A percentile compares a stretch with the other conserved stretches of the same genome.
Conservation (phyloP, 352 stramenopile species). For the Chrysophaeum taylorii region DNA sequence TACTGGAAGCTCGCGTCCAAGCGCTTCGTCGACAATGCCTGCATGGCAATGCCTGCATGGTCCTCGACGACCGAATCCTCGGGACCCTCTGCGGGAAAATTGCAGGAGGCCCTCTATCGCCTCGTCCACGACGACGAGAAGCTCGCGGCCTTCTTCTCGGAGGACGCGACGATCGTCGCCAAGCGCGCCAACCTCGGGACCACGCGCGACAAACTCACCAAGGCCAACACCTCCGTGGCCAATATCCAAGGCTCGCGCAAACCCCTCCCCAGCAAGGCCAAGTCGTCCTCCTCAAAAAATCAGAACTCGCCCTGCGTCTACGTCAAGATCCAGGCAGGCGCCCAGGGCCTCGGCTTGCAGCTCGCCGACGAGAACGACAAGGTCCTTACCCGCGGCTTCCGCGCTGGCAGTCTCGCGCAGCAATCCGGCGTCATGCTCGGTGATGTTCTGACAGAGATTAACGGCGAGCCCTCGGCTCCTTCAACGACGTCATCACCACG, state of each 20-base stretch:
- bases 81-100: slow-evolving; percentile 20
- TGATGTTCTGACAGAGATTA: too few relatives aligned
- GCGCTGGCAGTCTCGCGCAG: neutral
- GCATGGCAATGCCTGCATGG: slow-evolving; percentile 39
- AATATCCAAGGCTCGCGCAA: slow-evolving; percentile 29
- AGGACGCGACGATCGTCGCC: slow-evolving; percentile 28
- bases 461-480: too few relatives aligned
- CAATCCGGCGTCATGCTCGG: too few relatives aligned
- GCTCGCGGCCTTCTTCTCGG: slow-evolving; percentile 31
- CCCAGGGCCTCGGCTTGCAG: neutral
- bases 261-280: too few relatives aligned
- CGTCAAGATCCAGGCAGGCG: neutral
- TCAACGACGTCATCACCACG: too few relatives aligned
- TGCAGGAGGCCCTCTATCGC: slow-evolving; percentile 33
- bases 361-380: neutral
- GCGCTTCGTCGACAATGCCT: slow-evolving; percentile 38
- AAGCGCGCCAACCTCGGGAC: slow-evolving; percentile 26
- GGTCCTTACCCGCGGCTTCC: neutral
- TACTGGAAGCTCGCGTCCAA: slow-evolving; percentile 38
- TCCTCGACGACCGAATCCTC: slow-evolving; percentile 33
- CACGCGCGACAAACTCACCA: slow-evolving; percentile 28
- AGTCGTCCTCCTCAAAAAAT: neutral
- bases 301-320: neutral
- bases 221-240: slow-evolving; percentile 30
- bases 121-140: slow-evolving; percentile 37